phyloP scores from a whole-genome alignment of 116 monocot genomes.

The Iris pallida region DNA sequence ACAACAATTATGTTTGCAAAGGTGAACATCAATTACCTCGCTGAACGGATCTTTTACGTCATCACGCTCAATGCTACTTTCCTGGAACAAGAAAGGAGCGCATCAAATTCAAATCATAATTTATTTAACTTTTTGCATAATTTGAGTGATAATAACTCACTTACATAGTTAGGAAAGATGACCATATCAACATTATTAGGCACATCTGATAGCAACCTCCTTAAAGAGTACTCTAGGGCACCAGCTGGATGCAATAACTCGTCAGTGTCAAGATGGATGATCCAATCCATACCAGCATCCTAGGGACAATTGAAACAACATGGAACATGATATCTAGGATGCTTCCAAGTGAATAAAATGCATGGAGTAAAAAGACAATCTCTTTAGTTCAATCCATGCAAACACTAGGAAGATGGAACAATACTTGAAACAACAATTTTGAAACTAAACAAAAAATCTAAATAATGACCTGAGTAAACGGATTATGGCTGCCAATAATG shows the following conservation, averaged over 20 bases:
- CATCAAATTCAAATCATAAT: constrained; percentile 1
- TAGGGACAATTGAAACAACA: constrained; percentile 6
- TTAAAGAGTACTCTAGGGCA: constrained; percentile 45
- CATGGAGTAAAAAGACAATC: not conserved
- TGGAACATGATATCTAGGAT: not conserved
- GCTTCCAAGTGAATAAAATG: not conserved
- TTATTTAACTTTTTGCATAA: not conserved
- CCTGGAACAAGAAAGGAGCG: constrained; percentile 26
- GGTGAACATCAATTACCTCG: constrained; percentile 24
- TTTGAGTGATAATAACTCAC: constrained; percentile 7
- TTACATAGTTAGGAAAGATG: constrained; percentile 70
- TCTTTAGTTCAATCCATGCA: too few relatives aligned
- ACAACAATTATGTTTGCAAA: not conserved
- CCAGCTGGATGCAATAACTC: constrained; percentile 61
- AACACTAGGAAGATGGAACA: too few relatives aligned
- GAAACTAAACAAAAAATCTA: not conserved
- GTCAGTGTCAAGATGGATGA: constrained; percentile 72
- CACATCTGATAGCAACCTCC: constrained; percentile 35
- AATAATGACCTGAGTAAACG: not conserved
- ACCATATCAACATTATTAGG: constrained; percentile 57
- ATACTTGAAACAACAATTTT: too few relatives aligned
- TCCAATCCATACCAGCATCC: constrained; percentile 60
- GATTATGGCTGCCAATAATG: not conserved
- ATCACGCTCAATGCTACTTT: constrained; percentile 53
- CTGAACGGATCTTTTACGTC: constrained; percentile 49